Evolutionary conservation across 2,329 filamentous ascomycete species (phyloP).

Genomic region (Fusarium sp.): DNA sequence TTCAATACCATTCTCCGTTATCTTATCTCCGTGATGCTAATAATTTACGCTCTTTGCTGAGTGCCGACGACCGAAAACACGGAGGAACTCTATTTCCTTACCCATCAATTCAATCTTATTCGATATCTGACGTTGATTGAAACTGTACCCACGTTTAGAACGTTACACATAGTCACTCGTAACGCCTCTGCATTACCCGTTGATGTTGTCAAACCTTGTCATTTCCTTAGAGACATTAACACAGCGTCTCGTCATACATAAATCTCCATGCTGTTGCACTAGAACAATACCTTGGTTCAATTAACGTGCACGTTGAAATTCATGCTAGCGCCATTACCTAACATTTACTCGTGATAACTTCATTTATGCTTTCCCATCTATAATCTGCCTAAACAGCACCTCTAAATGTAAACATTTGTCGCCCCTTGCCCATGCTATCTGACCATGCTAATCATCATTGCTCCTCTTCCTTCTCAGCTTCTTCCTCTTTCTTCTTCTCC

Average conservation of each 20-base stretch:
- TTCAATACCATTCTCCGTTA: slow-evolving; percentile 14
- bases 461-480: slow-evolving; percentile 14
- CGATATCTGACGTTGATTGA: neutral
- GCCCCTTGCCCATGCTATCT: slow-evolving; percentile 7
- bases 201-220: slow-evolving; percentile 11
- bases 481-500: slow-evolving; percentile 41
- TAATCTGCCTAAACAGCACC: neutral
- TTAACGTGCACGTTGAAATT: neutral
- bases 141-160: slow-evolving; percentile 3
- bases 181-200: slow-evolving; percentile 20
- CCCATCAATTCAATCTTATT: neutral
- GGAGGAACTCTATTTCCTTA: neutral
- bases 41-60: neutral
- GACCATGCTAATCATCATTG: slow-evolving; percentile 16
- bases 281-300: neutral
- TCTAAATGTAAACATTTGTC: slow-evolving; percentile 10
- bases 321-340: neutral
- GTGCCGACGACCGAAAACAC: slow-evolving; percentile 20
- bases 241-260: slow-evolving; percentile 14
- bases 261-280: neutral
- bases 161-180: neutral
- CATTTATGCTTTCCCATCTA: slow-evolving; percentile 23
- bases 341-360: slow-evolving; percentile 25
- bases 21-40: slow-evolving; percentile 18
- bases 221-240: neutral